Conservation (phyloP, 2,329 filamentous ascomycete genomes). For the Sclerotinia subarctica region DNA sequence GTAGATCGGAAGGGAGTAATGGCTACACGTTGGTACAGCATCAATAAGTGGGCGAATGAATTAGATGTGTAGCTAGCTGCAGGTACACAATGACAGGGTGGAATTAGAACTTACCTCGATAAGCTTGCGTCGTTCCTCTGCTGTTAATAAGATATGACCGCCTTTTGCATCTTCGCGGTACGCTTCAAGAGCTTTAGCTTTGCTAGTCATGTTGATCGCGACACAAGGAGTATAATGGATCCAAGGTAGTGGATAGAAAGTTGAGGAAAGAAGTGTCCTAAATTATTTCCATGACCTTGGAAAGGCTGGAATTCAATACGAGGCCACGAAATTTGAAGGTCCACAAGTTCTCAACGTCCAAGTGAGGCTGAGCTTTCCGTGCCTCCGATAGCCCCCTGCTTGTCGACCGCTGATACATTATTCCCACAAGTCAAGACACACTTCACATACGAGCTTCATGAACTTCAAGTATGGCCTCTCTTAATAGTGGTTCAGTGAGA, state of each 20-base stretch:
- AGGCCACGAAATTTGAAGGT: constrained; percentile 13
- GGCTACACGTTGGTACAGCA: constrained; percentile 28
- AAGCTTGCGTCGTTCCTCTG: constrained; percentile 46
- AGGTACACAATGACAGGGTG: constrained; percentile 17
- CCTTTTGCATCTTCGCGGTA: constrained; percentile 48
- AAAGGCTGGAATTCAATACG: constrained; percentile 16
- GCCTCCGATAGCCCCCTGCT: constrained; percentile 1
- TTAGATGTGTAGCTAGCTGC: constrained; percentile 12
- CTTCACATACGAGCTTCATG: constrained; percentile 13
- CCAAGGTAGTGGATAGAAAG: not conserved
- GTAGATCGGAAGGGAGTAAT: constrained; percentile 36
- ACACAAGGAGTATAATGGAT: not conserved
- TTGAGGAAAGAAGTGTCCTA: constrained; percentile 8
- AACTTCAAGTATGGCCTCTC: constrained; percentile 31
- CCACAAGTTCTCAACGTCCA: constrained; percentile 3
- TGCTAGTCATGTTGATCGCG: constrained; percentile 12
- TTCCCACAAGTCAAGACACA: constrained; percentile 15
- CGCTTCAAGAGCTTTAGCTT: constrained; percentile 31
- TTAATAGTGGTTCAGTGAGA: constrained; percentile 30
- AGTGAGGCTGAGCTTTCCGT: constrained; percentile 16
- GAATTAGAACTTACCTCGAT: constrained; percentile 42
- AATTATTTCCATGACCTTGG: not conserved
- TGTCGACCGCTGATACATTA: constrained; percentile 3
- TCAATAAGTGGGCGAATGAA: constrained; percentile 25
- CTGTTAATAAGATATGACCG: constrained; percentile 43